Conservation (phyloP, 495 filamentous ascomycete species). For the Podospora bellae-mahoneyi region DNA sequence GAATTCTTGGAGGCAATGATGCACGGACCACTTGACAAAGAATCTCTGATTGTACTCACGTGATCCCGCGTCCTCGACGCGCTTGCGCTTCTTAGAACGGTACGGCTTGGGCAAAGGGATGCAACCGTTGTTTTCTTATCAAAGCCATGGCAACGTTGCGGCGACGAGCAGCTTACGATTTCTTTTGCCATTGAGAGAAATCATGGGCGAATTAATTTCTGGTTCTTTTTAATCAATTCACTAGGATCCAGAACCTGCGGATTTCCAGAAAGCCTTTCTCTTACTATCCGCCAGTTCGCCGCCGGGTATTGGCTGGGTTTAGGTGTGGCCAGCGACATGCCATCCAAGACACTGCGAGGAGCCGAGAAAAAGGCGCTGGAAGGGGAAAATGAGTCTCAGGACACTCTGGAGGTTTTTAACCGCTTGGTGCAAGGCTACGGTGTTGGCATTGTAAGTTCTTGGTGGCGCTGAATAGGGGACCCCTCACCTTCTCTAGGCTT, state of each 20-base stretch:
- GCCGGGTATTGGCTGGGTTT: background rate
- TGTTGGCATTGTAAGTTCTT: constrained; percentile 27
- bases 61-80: background rate
- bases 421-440: constrained; percentile 25
- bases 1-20: background rate
- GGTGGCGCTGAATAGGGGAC: background rate
- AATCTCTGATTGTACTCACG: background rate
- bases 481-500: background rate
- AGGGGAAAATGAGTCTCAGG: constrained; percentile 27
- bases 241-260: too few species aligned
- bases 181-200: constrained; percentile 8
- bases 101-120: background rate
- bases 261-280: background rate
- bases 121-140: background rate
- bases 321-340: constrained; percentile 1
- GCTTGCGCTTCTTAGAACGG: background rate
- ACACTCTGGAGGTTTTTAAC: constrained; percentile 28
- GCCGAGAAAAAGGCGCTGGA: constrained; percentile 24
- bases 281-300: background rate
- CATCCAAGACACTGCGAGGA: constrained; percentile 19
- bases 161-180: background rate
- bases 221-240: background rate
- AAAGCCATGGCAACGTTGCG: background rate
- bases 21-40: background rate
- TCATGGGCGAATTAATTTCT: background rate